phyloP scores from a whole-genome alignment of 345 rosid species.

The Boechera retrofracta region DNA sequence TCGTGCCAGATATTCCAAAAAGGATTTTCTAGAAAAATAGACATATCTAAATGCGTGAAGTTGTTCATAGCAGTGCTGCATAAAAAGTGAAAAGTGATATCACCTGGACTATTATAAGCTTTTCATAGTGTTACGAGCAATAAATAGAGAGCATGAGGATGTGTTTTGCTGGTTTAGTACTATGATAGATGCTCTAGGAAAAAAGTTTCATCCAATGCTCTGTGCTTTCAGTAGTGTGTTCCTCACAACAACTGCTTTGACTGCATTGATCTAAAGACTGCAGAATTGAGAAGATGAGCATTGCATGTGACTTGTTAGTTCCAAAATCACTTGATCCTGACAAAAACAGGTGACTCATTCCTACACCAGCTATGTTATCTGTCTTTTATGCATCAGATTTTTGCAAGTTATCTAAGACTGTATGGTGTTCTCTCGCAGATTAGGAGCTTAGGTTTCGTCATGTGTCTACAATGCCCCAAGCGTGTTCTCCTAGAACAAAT shows the following conservation, averaged over 20 bases:
- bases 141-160: neutral
- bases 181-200: neutral
- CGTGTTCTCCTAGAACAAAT: constrained; percentile 1
- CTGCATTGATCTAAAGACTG: neutral
- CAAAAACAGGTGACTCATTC: neutral
- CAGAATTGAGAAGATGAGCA: neutral
- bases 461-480: neutral
- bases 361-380: neutral
- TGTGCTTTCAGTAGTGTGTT: neutral
- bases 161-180: neutral
- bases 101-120: neutral
- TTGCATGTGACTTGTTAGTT: neutral
- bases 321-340: neutral
- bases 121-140: neutral
- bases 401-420: neutral
- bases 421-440: neutral
- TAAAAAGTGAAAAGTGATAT: neutral
- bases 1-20: neutral
- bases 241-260: neutral
- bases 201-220: neutral
- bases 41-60: neutral
- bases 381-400: neutral
- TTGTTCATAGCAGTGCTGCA: neutral
- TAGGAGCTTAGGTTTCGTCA: constrained; percentile 10
- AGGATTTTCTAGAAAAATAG: neutral